Percentiles rank a stretch among this genome's conserved stretches.
These are phyloP conservation scores for Alectoria sarmentosa DNA, from an alignment of 495 filamentous ascomycete genomes.

Conservation along the genomic window DNA sequence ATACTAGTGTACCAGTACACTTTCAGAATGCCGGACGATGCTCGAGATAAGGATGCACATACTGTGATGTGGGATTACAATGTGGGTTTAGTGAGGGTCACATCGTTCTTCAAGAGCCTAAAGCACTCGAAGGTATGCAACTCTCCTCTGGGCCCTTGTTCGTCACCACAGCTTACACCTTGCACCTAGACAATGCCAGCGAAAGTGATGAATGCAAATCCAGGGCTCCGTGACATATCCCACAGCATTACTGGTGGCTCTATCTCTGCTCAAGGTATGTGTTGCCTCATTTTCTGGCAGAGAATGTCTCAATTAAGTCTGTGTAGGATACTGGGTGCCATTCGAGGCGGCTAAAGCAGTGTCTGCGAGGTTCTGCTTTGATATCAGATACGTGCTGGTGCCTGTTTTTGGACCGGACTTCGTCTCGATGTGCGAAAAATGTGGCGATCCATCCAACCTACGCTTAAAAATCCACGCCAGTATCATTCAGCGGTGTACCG, in stretches of 20 bases:
- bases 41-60: slow-evolving; percentile 46
- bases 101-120: slow-evolving; percentile 87
- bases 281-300: not conserved
- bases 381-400: slow-evolving; percentile 75
- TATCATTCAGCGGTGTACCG: slow-evolving; percentile 50
- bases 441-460: slow-evolving; percentile 49
- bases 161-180: not conserved
- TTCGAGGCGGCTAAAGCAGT: slow-evolving; percentile 76
- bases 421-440: slow-evolving; percentile 59
- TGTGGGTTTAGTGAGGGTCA: slow-evolving; percentile 89
- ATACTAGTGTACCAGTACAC: slow-evolving; percentile 78
- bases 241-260: slow-evolving; percentile 94
- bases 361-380: slow-evolving; percentile 78
- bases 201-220: slow-evolving; percentile 71
- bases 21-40: slow-evolving; percentile 66
- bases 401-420: slow-evolving; percentile 84
- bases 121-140: slow-evolving; percentile 70
- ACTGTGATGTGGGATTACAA: slow-evolving; percentile 96
- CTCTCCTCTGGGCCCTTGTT: not conserved
- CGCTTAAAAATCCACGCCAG: slow-evolving; percentile 60
- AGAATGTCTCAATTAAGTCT: slow-evolving; percentile 21
- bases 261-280: slow-evolving; percentile 77
- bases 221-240: slow-evolving; percentile 74
- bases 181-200: slow-evolving; percentile 65
- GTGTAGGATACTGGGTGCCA: slow-evolving; percentile 92